Evolutionary conservation across 768 basidiomycete species (phyloP), one percentile per base, ranked within the genome.

Genomic region (Termitomyces titanicus): DNA sequence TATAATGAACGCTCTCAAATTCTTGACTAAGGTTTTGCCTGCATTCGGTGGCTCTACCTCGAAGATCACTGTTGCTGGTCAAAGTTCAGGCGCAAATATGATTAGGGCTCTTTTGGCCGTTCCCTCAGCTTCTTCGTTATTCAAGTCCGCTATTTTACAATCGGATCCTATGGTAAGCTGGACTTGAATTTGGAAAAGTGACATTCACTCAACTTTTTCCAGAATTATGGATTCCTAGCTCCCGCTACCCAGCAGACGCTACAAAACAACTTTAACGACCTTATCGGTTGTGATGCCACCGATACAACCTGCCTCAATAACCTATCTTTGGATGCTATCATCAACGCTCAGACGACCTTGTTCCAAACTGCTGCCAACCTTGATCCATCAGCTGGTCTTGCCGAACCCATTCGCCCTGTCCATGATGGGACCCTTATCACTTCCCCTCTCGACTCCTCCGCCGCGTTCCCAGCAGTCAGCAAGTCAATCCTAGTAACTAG

Each of bases 141-240:
- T 95, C 76, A 74, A 79, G 54, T 86, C 81, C 49, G 89, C 85
- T 0, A 92, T 93, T 54, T 65, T 94, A 18, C 92, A 95, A 51
- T 93, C 91, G 0, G 94, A 94, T 64, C 89, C 93, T 2, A 89
- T 94, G 83, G 90, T 88, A 62, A 54, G 79, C 63, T 20, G 25
- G 35, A 25, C 18, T 29, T 12, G 5, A 5, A 1, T 33, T n/a
- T 3, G 13, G 3, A 22, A 44, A 24, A 15, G 12, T 48, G 7
- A 45, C 47, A 52, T 35, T 29, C 11, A 11, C 27, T 60, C 57
- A 27, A 55, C 45, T 20, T 48, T n/a, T 55, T 31, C 15, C 57
- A 91, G 89, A 78, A 87, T 66, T 92, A 81, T 62, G 90, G 90
- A 5, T 87, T 92, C 66, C 71, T 89, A 4, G 73, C 79, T 43